Evolutionary conservation across 768 basidiomycete species (phyloP), one percentile per base, ranked within the genome.

Genomic region (Porpolomopsis calyptriformis): DNA sequence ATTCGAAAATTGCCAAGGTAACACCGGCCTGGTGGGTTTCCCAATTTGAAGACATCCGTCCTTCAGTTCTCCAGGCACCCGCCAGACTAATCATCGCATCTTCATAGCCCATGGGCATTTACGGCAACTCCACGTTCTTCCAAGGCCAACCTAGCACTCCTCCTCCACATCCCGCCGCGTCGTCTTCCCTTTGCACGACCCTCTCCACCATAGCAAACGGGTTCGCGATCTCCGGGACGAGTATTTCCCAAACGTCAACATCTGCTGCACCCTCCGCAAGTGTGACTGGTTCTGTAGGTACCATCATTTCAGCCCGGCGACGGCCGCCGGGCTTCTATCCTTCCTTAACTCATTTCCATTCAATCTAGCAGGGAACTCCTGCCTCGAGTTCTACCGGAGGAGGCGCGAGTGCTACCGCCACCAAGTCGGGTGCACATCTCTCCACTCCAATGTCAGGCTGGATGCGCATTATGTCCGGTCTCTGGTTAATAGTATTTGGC

Each of bases 101-200:
- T 9, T 47, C 44, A 76, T 45, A 76, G 73, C 75, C 78, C 3
- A 78, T 79, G 77, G 81, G 80, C 23, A 70, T 83, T n/a, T 81
- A 83, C 53, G 77, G 76, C 26, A 60, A 65, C 14, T 83, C 79
- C 11, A 82, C 80, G 0, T 84, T 77, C 66, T 60, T 71, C 55
- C 85, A 87, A 66, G 79, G 79, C 29, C 60, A 77, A 25, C 68
- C 72, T 0, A 58, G 50, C 0, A 82, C 77, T 1, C 80, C 82
- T 11, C 33, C 68, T 5, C 66, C 78, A 1, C 77, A 81, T 53
- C 72, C 78, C 2, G 64, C 63, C 1, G 81, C 78, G 0, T 54
- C 75, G 4, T 78, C 80, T 2, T 82, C 77, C 14, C 62, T 69
- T 18, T 92, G 90, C 67, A 66, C 65, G 12, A 50, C 71, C 2